These are phyloP conservation scores for Didymella pinodella DNA, from an alignment of 2,329 filamentous ascomycete species.

Conservation along the genomic window DNA sequence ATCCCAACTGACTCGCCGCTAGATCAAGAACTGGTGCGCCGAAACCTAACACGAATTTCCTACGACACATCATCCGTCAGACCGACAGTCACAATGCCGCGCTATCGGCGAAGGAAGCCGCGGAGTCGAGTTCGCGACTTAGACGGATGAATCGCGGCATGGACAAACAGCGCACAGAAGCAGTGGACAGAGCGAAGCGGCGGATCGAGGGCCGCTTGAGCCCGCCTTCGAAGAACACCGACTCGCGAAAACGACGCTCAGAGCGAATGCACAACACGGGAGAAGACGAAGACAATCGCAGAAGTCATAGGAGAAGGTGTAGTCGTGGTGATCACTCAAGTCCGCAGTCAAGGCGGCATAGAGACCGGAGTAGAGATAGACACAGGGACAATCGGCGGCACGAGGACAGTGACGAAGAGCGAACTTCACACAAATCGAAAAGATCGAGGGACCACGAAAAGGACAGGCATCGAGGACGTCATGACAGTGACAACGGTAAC, in stretches of 20 bases:
- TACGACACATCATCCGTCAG: conserved; percentile 86
- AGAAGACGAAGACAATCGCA: conserved; percentile 28
- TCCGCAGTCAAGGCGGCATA: conserved; percentile 15
- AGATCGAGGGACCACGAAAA: conserved; percentile 29
- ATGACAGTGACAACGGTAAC: conserved; percentile 22
- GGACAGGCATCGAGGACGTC: conserved; percentile 8
- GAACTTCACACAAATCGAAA: conserved; percentile 24
- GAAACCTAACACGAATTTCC: conserved; percentile 90
- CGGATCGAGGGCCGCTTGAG: conserved; percentile 35
- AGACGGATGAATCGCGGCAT: conserved; percentile 50
- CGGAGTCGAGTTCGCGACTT: conserved; percentile 77
- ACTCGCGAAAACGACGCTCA: conserved; percentile 25
- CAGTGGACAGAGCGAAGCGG: conserved; percentile 26
- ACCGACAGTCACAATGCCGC: conserved; percentile 90
- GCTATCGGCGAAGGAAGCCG: conserved; percentile 81
- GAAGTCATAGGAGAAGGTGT: conserved; percentile 20
- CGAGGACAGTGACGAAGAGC: conserved; percentile 26
- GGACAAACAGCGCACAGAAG: conserved; percentile 22
- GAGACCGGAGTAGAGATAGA: conserved; percentile 26
- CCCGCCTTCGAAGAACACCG: conserved; percentile 28
- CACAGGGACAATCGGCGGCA: conserved; percentile 26
- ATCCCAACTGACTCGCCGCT: background rate
- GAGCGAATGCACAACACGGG: conserved; percentile 28
- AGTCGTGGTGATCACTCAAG: conserved; percentile 11
- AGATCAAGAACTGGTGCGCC: conserved; percentile 73